Evolutionary conservation across 2,329 filamentous ascomycete species (phyloP), one percentile per base, ranked within the genome.

Genomic region (Cephalotrichum gorgonifer): DNA sequence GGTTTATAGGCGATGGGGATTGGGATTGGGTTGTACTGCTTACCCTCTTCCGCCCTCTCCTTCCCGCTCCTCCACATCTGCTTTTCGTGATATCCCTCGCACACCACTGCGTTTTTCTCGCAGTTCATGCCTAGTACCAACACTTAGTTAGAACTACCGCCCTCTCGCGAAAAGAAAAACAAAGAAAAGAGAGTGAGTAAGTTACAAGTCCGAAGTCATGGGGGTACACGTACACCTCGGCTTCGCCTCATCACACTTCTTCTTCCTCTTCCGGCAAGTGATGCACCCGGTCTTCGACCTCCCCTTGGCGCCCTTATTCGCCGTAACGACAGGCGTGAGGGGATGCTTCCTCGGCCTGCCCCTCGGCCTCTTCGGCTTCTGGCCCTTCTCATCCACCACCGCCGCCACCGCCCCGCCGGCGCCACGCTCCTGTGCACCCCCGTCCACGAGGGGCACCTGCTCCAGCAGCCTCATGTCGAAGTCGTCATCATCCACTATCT

Each of bases 81-180:
- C 62, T 88, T 88, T 53, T 88, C 85, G 46, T 87, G 86, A 60
- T 95, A 95, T 12, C 89, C 89, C 66, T 95, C 88, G 61, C 89
- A 95, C 12, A 90, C 80, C 12, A 95, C 87, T 8, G 88, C 88
- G 62, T 95, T 95, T 73, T 95, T 95, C 67, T 93, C 85, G 60
- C 89, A 95, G 58, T 94, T 94, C 64, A 88, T 75, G 57, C 86
- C 85, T 88, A 50, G 50, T 54, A 63, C 25, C 2, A 31, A n/a
- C n/a, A n/a, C n/a, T n/a, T n/a, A n/a, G n/a, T n/a, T n/a, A n/a
- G n/a, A n/a, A n/a, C n/a, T n/a, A n/a, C n/a, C n/a, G n/a, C n/a
- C n/a, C n/a, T n/a, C n/a, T n/a, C n/a, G n/a, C n/a, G n/a, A n/a
- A n/a, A n/a, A n/a, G n/a, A n/a, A n/a, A n/a, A n/a, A n/a, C n/a